These are phyloP conservation scores for Polygonum maritimum DNA, from an alignment of 148 eudicot genomes.

Conservation along the genomic window DNA sequence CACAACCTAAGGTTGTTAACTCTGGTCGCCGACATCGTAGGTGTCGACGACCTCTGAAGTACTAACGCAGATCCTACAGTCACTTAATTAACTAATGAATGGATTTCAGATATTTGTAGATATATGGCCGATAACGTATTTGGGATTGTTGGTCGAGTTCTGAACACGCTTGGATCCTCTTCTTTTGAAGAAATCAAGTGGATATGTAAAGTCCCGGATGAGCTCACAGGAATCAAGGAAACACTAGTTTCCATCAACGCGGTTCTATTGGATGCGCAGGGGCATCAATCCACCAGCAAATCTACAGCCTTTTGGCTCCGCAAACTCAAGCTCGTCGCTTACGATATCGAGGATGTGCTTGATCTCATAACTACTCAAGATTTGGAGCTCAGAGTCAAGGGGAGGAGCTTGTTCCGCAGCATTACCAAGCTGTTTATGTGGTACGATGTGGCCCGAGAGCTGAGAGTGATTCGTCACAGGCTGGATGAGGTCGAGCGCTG, in stretches of 20 bases:
- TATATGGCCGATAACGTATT: not conserved
- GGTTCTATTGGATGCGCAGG: not conserved
- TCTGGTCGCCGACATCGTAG: too few relatives aligned
- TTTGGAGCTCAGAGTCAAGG: not conserved
- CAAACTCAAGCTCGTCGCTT: not conserved
- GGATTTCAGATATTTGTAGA: not conserved
- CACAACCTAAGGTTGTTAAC: too few relatives aligned
- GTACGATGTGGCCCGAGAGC: not conserved
- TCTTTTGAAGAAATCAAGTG: not conserved
- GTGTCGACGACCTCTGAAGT: too few relatives aligned
- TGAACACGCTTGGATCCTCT: not conserved
- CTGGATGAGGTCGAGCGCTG: not conserved
- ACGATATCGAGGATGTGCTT: not conserved
- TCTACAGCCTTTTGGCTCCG: not conserved
- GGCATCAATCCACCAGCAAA: not conserved
- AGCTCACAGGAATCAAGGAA: not conserved
- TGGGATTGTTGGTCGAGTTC: not conserved
- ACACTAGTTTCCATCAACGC: not conserved
- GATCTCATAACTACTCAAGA: not conserved
- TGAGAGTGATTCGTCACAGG: not conserved
- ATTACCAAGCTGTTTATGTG: not conserved
- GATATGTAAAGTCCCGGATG: not conserved
- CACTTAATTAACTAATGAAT: too few relatives aligned
- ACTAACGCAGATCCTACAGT: too few relatives aligned
- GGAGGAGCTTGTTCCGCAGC: not conserved